phyloP scores from a whole-genome alignment of 139 green algal species.

The Picochlorum sp. region DNA sequence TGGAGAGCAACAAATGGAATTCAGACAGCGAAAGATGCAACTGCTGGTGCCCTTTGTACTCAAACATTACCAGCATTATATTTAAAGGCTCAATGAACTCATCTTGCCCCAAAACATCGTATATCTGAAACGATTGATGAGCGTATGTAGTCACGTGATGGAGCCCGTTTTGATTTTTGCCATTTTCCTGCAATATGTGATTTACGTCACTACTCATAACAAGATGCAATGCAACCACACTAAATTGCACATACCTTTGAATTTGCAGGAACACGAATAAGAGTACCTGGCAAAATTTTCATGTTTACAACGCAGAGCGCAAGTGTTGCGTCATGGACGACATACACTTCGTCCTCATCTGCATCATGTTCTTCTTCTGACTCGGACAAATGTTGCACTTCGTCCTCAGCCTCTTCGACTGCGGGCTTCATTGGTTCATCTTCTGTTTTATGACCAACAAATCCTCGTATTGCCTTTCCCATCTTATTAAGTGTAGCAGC shows the following conservation, averaged over 20 bases:
- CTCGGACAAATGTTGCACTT: background rate
- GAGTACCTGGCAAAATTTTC: background rate
- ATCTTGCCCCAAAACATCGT: background rate
- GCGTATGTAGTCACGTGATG: too few species aligned
- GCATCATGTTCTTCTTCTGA: background rate
- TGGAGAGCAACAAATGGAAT: slow-evolving; percentile 24
- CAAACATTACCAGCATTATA: slow-evolving; percentile 7
- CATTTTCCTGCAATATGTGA: too few species aligned
- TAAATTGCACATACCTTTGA: too few species aligned
- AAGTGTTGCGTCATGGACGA: background rate
- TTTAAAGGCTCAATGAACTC: slow-evolving; percentile 2
- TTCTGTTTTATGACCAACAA: background rate
- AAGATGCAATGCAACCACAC: too few species aligned
- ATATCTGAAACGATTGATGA: background rate
- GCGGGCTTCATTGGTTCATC: background rate
- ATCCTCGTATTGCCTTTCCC: background rate
- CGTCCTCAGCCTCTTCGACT: background rate
- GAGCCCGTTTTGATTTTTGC: too few species aligned
- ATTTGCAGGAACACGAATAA: background rate
- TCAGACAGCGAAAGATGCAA: slow-evolving; percentile 34
- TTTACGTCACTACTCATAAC: too few species aligned
- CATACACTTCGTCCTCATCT: background rate
- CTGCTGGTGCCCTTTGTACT: slow-evolving; percentile 7
- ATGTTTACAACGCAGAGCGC: background rate
- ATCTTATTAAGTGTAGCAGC: background rate